A percentile compares a stretch with the other conserved stretches of the same genome.
These are phyloP conservation scores for Soucietia sequanensis DNA, from an alignment of 805 yeast species.

Conservation along the genomic window DNA sequence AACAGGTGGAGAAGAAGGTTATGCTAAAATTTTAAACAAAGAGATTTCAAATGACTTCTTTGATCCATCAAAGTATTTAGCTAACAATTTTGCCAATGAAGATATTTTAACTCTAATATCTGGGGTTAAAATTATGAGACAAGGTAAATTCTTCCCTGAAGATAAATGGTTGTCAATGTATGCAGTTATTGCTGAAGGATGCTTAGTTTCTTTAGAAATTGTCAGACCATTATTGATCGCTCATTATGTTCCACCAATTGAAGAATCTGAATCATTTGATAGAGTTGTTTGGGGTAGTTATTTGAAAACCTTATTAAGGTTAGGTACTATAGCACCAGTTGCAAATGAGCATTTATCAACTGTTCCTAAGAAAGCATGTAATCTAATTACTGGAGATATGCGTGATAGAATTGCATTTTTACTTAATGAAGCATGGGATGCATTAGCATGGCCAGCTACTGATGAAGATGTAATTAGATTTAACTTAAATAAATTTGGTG, in stretches of 20 bases:
- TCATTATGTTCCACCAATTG: conserved; percentile 52
- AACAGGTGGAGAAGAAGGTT: conserved; percentile 44
- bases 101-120: conserved; percentile 42
- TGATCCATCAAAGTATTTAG: conserved; percentile 41
- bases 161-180: conserved; percentile 73
- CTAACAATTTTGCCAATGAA: conserved; percentile 43
- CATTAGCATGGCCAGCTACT: conserved; percentile 61
- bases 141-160: conserved; percentile 60
- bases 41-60: conserved; percentile 34
- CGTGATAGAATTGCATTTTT: conserved; percentile 58
- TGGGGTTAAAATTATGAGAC: conserved; percentile 50
- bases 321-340: conserved; percentile 67
- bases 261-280: conserved; percentile 53
- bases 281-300: conserved; percentile 68
- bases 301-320: conserved; percentile 52
- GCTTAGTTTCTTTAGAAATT: conserved; percentile 53
- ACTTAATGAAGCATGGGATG: conserved; percentile 67
- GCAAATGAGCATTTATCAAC: conserved; percentile 68
- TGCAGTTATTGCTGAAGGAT: conserved; percentile 54
- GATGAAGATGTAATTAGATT: conserved; percentile 56
- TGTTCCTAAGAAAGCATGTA: conserved; percentile 71
- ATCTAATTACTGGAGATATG: conserved; percentile 59
- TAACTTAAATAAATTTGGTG: conserved; percentile 61
- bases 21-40: conserved; percentile 35
- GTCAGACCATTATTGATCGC: conserved; percentile 48